Percentiles rank a stretch among this genome's conserved stretches.
Evolutionary conservation across 164 flowering plant genomes (phyloP).

Genomic region (Piper longum): DNA sequence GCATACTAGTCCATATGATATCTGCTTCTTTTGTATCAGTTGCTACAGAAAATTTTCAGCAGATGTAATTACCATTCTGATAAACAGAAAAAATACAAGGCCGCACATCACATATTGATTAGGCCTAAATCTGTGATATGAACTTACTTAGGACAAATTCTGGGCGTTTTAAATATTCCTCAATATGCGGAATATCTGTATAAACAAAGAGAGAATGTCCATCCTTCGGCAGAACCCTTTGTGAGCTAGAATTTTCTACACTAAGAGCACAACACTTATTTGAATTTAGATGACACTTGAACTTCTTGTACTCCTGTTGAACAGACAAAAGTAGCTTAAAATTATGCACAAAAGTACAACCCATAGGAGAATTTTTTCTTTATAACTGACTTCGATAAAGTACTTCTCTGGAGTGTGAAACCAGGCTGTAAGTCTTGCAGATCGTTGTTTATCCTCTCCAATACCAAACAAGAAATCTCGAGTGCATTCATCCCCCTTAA

Average conservation of each 20-base stretch:
- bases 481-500: constrained; percentile 78
- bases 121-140: not conserved
- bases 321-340: constrained; percentile 1
- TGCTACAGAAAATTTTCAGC: constrained; percentile 32
- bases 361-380: not conserved
- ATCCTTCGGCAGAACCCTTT: constrained; percentile 21
- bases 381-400: constrained; percentile 44
- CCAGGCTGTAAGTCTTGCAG: constrained; percentile 97
- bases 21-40: constrained; percentile 75
- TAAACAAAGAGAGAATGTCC: constrained; percentile 47
- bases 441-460: constrained; percentile 91
- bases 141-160: constrained; percentile 72
- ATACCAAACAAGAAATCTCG: constrained; percentile 88
- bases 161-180: constrained; percentile 70
- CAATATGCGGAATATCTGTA: constrained; percentile 87
- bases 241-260: constrained; percentile 13
- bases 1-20: constrained; percentile 84
- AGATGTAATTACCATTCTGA: not conserved
- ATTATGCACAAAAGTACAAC: not conserved
- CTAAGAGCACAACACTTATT: constrained; percentile 10
- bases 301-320: constrained; percentile 55
- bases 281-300: constrained; percentile 25
- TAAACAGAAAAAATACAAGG: not conserved
- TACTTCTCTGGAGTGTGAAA: constrained; percentile 77
- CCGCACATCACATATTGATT: not conserved